Evolutionary conservation across 1,284 basidiomycete genomes (phyloP), one percentile per base, ranked within the genome.

Genomic region (Kwoniella shivajii): DNA sequence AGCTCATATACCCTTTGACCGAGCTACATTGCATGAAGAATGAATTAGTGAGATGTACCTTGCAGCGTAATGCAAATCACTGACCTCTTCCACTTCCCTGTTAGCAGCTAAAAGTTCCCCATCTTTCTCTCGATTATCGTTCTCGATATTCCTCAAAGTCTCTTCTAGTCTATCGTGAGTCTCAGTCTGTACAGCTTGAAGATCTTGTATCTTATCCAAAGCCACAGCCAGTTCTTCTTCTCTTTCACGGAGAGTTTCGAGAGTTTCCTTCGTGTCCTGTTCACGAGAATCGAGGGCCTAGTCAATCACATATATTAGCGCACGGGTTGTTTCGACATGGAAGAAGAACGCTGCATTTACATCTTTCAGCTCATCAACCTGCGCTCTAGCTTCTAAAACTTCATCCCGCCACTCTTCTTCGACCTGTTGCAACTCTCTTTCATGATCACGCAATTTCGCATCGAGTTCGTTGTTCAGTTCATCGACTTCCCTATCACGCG

Each of bases 1-100:
- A 81, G 76, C 61, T 80, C 76, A 46, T 72, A 76, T 4, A 78
- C 66, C 0, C 71, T 61, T 46, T 76, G 74, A 4, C 72, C 74
- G 27, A 77, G 70, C 73, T 77, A 36, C 10, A 16, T 27, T 18
- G 26, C 6, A 29, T 13, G 26, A n/a, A 50, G 36, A 24, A 26
- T 16, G n/a, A n/a, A n/a, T n/a, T 20, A 20, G 22, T 38, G 14
- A 49, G n/a, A 7, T n/a, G 2, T 27, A 9, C 10, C 6, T 26
- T 51, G 14, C 3, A 6, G 3, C 20, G 24, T 33, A 37, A 26
- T 13, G 18, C 27, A 16, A 33, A 55, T 16, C 11, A 63, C 75
- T 66, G 51, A 78, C 76, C 63, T 84, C 85, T 76, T 91, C 85
- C 30, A 95, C 84, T 42, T 89, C 86, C 24, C 84, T 79, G 66